phyloP scores from a whole-genome alignment of 2,329 filamentous ascomycete species.

The Alternaria viburni region DNA sequence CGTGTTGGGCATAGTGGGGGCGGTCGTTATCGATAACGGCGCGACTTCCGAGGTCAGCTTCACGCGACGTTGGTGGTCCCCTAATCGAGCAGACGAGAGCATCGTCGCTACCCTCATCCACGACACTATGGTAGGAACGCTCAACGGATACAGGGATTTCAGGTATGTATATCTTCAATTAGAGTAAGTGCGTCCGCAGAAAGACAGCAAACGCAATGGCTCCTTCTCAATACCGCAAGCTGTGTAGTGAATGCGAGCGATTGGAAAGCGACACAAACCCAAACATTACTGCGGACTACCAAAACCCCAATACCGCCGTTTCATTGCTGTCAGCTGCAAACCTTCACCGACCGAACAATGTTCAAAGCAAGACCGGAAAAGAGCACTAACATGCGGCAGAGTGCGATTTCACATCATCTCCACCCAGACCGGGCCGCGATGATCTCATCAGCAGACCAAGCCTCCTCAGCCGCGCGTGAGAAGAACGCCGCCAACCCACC shows the following conservation, averaged over 20 bases:
- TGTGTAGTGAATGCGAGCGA: neutral
- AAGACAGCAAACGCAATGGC: neutral
- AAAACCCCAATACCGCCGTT: neutral
- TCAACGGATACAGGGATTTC: neutral
- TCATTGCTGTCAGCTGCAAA: neutral
- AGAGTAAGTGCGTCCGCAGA: neutral
- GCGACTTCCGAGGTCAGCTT: neutral
- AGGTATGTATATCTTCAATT: neutral
- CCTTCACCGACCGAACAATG: neutral
- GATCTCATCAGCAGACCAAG: neutral
- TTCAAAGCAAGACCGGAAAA: neutral
- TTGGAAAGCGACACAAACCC: neutral
- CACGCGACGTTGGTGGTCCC: neutral
- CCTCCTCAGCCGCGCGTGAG: neutral
- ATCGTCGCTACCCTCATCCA: neutral
- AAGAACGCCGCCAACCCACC: neutral
- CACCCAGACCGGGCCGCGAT: neutral
- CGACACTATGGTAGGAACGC: neutral
- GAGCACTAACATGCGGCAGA: neutral
- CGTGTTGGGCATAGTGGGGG: neutral
- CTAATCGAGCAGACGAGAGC: neutral
- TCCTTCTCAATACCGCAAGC: neutral
- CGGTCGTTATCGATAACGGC: slow-evolving; percentile 1
- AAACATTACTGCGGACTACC: neutral
- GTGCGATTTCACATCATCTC: neutral